A percentile compares a stretch with the other conserved stretches of the same genome.
These are phyloP conservation scores for Solidago caesia DNA, from an alignment of 129 eudicot genomes.

Conservation along the genomic window DNA sequence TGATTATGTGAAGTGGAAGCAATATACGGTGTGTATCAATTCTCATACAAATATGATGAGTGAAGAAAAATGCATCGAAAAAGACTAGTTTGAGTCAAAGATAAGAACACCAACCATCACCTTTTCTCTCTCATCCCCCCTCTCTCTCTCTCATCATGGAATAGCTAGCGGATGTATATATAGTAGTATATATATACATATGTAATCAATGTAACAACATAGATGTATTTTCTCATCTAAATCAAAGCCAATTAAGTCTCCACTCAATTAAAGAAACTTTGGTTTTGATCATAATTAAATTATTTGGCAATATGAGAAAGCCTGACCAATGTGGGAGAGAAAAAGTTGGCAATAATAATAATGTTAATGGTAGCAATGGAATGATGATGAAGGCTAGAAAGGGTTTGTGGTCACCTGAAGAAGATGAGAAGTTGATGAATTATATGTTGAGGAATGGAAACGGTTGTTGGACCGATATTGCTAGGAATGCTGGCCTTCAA, in stretches of 20 bases:
- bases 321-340: conserved; percentile 44
- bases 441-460: conserved; percentile 84
- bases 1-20: conserved; percentile 42
- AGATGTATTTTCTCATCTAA: conserved; percentile 25
- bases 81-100: conserved; percentile 49
- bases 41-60: conserved; percentile 63
- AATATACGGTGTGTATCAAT: conserved; percentile 16
- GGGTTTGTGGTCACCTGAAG: conserved; percentile 95
- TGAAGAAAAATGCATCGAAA: conserved; percentile 70
- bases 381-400: conserved; percentile 51
- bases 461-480: conserved; percentile 93
- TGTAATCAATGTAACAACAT: conserved; percentile 1
- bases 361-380: conserved; percentile 21
- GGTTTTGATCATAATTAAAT: conserved; percentile 5
- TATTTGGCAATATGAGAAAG: conserved; percentile 60
- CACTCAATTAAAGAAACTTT: background rate
- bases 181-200: conserved; percentile 27
- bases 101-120: conserved; percentile 46
- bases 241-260: conserved; percentile 22
- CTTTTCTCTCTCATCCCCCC: conserved; percentile 30
- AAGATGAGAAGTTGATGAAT: conserved; percentile 77
- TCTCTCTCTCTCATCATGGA: conserved; percentile 18
- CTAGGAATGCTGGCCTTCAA: conserved; percentile 46
- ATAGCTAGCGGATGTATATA: too few relatives aligned
- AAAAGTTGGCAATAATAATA: conserved; percentile 29